Evolutionary conservation across 1,139 yeast species (phyloP).

Genomic region (Geotrichum macrosporum): DNA sequence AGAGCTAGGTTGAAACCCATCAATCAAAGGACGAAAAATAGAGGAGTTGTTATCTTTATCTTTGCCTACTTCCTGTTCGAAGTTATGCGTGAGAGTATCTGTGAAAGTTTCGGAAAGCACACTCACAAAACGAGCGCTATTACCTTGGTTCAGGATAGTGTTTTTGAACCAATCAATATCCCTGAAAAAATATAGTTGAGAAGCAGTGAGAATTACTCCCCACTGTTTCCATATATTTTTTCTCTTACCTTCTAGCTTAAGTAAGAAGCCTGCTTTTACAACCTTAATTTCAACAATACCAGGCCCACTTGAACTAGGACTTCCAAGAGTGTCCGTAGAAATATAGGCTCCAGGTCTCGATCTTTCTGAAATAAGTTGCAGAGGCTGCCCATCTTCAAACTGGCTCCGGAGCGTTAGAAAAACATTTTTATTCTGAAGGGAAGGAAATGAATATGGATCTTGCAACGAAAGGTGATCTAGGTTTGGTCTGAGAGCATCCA

Average conservation of each 20-base stretch:
- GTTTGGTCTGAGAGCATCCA: conserved; percentile 39
- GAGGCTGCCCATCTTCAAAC: conserved; percentile 36
- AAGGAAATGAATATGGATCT: conserved; percentile 35
- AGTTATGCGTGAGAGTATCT: too few relatives aligned
- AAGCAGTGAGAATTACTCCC: conserved; percentile 43
- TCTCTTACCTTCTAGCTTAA: conserved; percentile 39
- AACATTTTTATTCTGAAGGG: conserved; percentile 29
- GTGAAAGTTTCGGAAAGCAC: too few relatives aligned
- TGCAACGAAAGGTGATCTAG: conserved; percentile 29
- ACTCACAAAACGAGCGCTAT: too few relatives aligned
- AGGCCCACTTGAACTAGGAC: conserved; percentile 35
- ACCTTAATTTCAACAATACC: conserved; percentile 41
- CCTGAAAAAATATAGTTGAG: conserved; percentile 42
- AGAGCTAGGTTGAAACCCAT: conserved; percentile 40
- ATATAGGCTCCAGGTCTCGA: conserved; percentile 40
- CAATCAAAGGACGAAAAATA: conserved; percentile 36
- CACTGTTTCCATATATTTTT: conserved; percentile 40
- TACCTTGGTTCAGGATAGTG: conserved; percentile 26
- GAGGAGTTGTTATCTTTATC: neutral
- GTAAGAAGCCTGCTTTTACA: conserved; percentile 40
- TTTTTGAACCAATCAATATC: conserved; percentile 40
- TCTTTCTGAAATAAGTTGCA: conserved; percentile 39
- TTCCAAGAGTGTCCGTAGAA: conserved; percentile 25
- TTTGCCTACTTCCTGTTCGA: neutral
- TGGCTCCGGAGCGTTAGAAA: conserved; percentile 33